A percentile compares a stretch with the other conserved stretches of the same genome.
Evolutionary conservation across 108 stramenopile species (phyloP).

Genomic region (Epithemia pelagica): DNA sequence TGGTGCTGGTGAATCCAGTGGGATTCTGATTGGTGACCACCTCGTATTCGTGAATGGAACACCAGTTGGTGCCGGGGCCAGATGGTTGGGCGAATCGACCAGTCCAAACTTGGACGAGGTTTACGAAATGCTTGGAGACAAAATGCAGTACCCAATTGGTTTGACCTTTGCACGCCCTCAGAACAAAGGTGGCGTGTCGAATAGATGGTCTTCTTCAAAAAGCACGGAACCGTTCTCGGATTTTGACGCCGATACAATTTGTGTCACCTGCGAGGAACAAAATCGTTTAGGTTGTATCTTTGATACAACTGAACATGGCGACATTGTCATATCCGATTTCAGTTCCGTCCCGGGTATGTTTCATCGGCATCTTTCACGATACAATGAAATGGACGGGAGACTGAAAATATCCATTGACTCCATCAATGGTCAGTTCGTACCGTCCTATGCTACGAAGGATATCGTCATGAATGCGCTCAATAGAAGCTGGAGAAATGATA

Average conservation of each 20-base stretch:
- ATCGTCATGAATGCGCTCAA: slow-evolving; percentile 66
- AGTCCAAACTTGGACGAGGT: slow-evolving; percentile 42
- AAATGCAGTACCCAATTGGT: slow-evolving; percentile 57
- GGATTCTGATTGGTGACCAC: slow-evolving; percentile 77
- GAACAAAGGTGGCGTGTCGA: slow-evolving; percentile 1
- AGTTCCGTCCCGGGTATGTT: slow-evolving; percentile 59
- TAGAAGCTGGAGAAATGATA: slow-evolving; percentile 62
- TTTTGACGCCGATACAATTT: slow-evolving; percentile 56
- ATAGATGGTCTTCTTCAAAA: slow-evolving; percentile 2
- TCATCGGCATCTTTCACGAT: slow-evolving; percentile 21
- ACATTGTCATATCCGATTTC: slow-evolving; percentile 62
- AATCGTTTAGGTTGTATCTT: slow-evolving; percentile 63
- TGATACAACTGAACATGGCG: slow-evolving; percentile 21
- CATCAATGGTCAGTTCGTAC: slow-evolving; percentile 73
- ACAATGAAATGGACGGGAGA: slow-evolving; percentile 24
- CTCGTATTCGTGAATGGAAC: slow-evolving; percentile 77
- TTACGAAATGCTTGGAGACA: slow-evolving; percentile 40
- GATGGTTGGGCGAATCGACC: slow-evolving; percentile 39
- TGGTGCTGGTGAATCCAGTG: slow-evolving; percentile 58
- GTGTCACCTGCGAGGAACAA: slow-evolving; percentile 42
- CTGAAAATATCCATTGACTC: slow-evolving; percentile 50
- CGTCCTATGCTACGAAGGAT: slow-evolving; percentile 62
- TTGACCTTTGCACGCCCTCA: slow-evolving; percentile 80
- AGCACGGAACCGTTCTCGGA: slow-evolving; percentile 24
- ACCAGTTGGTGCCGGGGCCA: slow-evolving; percentile 78